Conservation (phyloP, 306 rosid species). For the Prunus fruticosa region DNA sequence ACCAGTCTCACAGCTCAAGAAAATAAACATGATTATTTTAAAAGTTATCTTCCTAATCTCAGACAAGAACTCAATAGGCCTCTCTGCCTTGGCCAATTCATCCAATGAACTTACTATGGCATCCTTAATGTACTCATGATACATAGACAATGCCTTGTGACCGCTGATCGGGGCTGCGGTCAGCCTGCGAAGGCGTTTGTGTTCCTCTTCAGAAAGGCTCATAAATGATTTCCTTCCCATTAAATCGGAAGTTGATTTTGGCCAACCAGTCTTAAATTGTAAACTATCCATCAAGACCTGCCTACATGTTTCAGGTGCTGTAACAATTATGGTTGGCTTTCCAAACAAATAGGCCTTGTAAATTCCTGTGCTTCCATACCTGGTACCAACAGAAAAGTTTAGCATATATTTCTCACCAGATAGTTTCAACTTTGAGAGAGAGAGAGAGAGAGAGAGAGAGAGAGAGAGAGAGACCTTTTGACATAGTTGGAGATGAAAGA, state of each 20-base stretch:
- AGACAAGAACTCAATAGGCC: slow-evolving; percentile 45
- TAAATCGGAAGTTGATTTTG: slow-evolving; percentile 23
- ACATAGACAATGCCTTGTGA: slow-evolving; percentile 46
- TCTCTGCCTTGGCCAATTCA: slow-evolving; percentile 29
- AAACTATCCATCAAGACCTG: slow-evolving; percentile 32
- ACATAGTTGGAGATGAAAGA: slow-evolving; percentile 31
- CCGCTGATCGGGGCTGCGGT: slow-evolving; percentile 59
- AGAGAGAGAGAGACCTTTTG: slow-evolving; percentile 28
- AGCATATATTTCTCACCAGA: too few relatives aligned
- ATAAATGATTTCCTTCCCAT: slow-evolving; percentile 32
- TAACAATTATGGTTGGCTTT: slow-evolving; percentile 40
- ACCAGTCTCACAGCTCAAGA: slow-evolving; percentile 45
- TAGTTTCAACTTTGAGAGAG: not conserved
- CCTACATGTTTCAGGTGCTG: slow-evolving; percentile 37
- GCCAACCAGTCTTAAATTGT: slow-evolving; percentile 36
- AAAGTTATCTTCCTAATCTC: slow-evolving; percentile 64
- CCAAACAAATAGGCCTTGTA: slow-evolving; percentile 42
- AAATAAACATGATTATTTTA: slow-evolving; percentile 48
- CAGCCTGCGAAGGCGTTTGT: slow-evolving; percentile 68
- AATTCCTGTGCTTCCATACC: slow-evolving; percentile 35
- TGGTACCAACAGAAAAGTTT: not conserved
- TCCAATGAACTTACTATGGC: slow-evolving; percentile 26
- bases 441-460: not conserved
- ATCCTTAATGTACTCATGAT: slow-evolving; percentile 37
- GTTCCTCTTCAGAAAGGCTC: slow-evolving; percentile 43